Evolutionary conservation across 1,284 basidiomycete species (phyloP).

Genomic region (Trametes polyzona): DNA sequence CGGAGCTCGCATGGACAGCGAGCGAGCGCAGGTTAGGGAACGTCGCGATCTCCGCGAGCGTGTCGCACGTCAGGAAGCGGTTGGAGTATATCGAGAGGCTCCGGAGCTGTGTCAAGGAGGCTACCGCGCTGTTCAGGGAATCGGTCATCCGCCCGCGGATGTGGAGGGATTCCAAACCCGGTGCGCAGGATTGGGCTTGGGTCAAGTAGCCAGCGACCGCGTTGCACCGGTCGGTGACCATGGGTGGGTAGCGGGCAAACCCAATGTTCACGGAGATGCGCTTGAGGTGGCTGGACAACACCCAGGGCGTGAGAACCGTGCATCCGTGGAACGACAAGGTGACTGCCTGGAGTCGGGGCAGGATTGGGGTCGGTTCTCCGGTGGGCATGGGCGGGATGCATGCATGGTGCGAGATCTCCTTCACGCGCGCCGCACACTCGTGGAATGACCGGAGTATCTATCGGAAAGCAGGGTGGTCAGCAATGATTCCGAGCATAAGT

Average conservation of each 20-base stretch:
- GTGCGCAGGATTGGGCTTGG: conserved; percentile 1
- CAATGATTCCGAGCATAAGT: too few species aligned
- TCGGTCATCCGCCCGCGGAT: conserved; percentile 51
- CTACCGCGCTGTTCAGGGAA: conserved; percentile 42
- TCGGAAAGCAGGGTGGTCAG: too few species aligned
- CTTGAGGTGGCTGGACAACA: conserved; percentile 41
- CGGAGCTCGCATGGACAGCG: conserved; percentile 50
- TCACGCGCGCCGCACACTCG: not conserved
- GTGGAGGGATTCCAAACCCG: conserved; percentile 43
- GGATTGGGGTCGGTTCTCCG: not conserved
- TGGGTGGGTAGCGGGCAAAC: conserved; percentile 28
- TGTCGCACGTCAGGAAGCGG: conserved; percentile 42
- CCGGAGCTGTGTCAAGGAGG: conserved; percentile 42
- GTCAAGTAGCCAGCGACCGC: conserved; percentile 22
- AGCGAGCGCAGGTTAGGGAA: conserved; percentile 50
- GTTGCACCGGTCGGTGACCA: conserved; percentile 17
- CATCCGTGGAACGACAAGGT: conserved; percentile 43
- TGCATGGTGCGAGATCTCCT: conserved; percentile 1
- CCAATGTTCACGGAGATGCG: conserved; percentile 50
- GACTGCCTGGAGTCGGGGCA: conserved; percentile 44
- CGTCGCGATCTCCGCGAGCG: conserved; percentile 45
- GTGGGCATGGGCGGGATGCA: not conserved
- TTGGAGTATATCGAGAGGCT: conserved; percentile 50
- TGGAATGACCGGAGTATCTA: too few species aligned
- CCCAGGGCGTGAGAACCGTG: conserved; percentile 36